Conservation (phyloP, 1,284 basidiomycete genomes). For the Ceratobasidium sp. region DNA sequence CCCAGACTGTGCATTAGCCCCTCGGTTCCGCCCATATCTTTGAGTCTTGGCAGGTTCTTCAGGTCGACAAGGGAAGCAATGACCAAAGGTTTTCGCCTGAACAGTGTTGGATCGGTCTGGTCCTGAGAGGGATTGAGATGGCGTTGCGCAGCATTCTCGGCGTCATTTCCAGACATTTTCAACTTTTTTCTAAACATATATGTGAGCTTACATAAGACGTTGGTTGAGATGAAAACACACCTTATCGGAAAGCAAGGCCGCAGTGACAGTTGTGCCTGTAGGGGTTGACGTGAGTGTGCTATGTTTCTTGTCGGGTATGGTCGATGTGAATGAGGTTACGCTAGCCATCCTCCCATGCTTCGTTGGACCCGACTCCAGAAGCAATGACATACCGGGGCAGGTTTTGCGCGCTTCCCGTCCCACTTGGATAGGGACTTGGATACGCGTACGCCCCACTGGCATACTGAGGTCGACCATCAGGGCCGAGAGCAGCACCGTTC, state of each 20-base stretch:
- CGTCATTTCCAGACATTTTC: slow-evolving; percentile 56
- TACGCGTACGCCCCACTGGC: slow-evolving; percentile 40
- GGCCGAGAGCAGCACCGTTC: slow-evolving; percentile 25
- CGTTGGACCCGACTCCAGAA: slow-evolving; percentile 27
- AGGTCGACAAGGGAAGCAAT: slow-evolving; percentile 93
- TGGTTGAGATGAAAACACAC: slow-evolving; percentile 8
- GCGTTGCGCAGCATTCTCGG: slow-evolving; percentile 45
- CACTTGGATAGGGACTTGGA: slow-evolving; percentile 39
- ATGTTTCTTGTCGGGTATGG: slow-evolving; percentile 57
- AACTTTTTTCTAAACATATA: slow-evolving; percentile 44
- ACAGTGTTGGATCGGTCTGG: slow-evolving; percentile 78
- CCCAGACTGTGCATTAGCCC: slow-evolving; percentile 83
- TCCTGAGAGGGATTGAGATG: slow-evolving; percentile 66
- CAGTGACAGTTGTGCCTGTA: slow-evolving; percentile 53
- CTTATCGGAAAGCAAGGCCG: slow-evolving; percentile 18
- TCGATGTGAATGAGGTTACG: slow-evolving; percentile 63
- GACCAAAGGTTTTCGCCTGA: slow-evolving; percentile 77
- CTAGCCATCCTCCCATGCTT: slow-evolving; percentile 63
- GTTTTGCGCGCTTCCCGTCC: slow-evolving; percentile 25
- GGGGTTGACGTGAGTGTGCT: slow-evolving; percentile 51
- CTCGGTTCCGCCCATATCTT: slow-evolving; percentile 79
- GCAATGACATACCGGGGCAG: slow-evolving; percentile 50
- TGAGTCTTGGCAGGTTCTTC: slow-evolving; percentile 79
- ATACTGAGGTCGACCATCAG: slow-evolving; percentile 39
- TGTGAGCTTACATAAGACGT: slow-evolving; percentile 17